Base-by-base conservation (phyloP, 2,329 filamentous ascomycete species). In the Aspergillus floridensis region DNA sequence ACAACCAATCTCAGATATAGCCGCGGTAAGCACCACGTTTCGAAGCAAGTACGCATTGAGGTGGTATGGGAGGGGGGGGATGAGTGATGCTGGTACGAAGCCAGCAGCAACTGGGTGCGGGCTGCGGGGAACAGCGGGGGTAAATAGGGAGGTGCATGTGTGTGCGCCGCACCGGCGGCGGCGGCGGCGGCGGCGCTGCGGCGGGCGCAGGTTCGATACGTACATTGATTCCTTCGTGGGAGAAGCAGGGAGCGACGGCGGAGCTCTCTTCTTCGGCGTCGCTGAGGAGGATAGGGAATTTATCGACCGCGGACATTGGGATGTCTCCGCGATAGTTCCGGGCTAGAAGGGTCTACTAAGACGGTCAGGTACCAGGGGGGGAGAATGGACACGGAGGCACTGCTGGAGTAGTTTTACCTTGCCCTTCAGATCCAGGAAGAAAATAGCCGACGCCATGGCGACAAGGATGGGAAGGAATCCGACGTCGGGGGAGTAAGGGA, bases 381-480 rank as follows among this genome's bases (percentile, higher is more conserved):
- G 22, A 22, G 22, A 22, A 35, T 4, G 32, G 56, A 57, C 55
- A 49, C 57, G 29, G 46, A 29, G 41, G 50, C 24, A 58, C 54
- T 54, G 57, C 41, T 32, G n/a, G 14, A 5, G n/a, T 26, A 10
- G 8, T 61, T 81, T 64, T 78, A 96, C 92, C 90, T 99, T 99
- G 91, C 95, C 95, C 92, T 99, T 99, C 68, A 99, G 85, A 79
- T 99, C 95, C 72, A 99, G 89, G 77, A 99, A 99, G 86, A 99
- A 99, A 72, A 99, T 77, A 66, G 95, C 95, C 62, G 95, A 99
- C 69, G 95, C 95, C 95, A 99, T 99, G 75, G 70, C 83, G 79
- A 71, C 61, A 62, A 63, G 63, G 60, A 57, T 55, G 49, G 58
- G 56, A 44, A 52, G 49, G 41, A 49, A 44, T 44, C 14, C 56